These are phyloP conservation scores for Trichocladium antarcticum DNA, from an alignment of 495 filamentous ascomycete species.

Conservation along the genomic window DNA sequence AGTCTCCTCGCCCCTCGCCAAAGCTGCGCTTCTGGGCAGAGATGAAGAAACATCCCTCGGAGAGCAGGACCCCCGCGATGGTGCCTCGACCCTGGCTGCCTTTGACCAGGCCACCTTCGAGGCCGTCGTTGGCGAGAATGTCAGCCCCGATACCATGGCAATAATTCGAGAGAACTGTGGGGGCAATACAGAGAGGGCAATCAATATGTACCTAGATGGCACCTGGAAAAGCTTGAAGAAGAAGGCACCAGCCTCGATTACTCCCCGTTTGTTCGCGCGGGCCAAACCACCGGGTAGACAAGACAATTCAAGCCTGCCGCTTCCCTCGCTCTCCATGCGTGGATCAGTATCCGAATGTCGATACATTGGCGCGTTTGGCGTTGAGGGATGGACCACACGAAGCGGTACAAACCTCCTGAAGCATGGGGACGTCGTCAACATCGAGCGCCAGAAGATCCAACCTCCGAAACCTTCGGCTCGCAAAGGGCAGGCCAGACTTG, in stretches of 20 bases:
- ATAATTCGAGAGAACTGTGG: conserved; percentile 48
- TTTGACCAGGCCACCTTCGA: conserved; percentile 64
- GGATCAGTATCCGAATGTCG: conserved; percentile 47
- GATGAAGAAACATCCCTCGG: not conserved
- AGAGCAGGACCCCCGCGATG: not conserved
- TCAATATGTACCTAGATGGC: conserved; percentile 87
- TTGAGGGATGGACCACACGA: conserved; percentile 82
- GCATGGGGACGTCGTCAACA: conserved; percentile 67
- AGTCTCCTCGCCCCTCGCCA: not conserved
- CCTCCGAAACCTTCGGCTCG: conserved; percentile 42
- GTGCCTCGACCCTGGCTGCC: conserved; percentile 1
- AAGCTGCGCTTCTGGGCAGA: no score
- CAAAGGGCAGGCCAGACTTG: conserved; percentile 36
- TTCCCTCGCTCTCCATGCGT: not conserved
- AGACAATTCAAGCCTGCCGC: not conserved
- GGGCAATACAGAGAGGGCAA: conserved; percentile 52
- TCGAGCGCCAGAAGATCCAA: conserved; percentile 74
- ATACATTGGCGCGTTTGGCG: conserved; percentile 88
- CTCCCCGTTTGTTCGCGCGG: conserved; percentile 11
- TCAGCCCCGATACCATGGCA: conserved; percentile 42
- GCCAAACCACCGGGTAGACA: conserved; percentile 8
- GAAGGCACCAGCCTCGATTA: conserved; percentile 14
- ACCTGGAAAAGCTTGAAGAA: conserved; percentile 59
- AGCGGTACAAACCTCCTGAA: conserved; percentile 63
- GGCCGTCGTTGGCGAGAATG: conserved; percentile 55